Evolutionary conservation across 306 rosid species (phyloP).

Genomic region (Cercis canadensis): DNA sequence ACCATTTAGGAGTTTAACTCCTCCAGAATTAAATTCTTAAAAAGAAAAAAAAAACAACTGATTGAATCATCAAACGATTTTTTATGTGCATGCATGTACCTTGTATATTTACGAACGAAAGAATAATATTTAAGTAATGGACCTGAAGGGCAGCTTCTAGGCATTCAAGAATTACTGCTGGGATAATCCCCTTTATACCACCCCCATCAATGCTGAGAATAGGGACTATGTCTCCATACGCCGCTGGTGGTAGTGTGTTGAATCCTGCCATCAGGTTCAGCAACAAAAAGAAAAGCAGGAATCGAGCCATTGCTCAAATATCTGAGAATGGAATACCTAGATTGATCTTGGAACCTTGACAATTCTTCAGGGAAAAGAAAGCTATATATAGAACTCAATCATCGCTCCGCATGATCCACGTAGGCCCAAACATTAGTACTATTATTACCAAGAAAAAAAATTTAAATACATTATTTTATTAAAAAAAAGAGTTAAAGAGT

Average conservation of each 20-base stretch:
- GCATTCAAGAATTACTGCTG: constrained; percentile 14
- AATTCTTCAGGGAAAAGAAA: background rate
- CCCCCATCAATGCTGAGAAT: constrained; percentile 52
- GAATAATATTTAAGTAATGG: background rate
- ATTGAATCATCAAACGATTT: background rate
- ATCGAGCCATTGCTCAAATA: constrained; percentile 4
- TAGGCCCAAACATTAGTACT: too few species aligned
- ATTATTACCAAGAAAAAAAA: too few species aligned
- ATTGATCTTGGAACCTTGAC: background rate
- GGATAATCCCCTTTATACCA: constrained; percentile 44
- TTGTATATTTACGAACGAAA: too few species aligned
- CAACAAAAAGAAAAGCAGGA: constrained; percentile 15
- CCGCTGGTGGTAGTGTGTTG: constrained; percentile 13
- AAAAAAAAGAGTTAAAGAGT: too few species aligned
- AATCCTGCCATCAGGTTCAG: constrained; percentile 28
- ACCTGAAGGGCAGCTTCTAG: constrained; percentile 42
- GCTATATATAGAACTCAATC: constrained; percentile 16
- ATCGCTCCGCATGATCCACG: too few species aligned
- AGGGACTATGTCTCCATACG: constrained; percentile 24
- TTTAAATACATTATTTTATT: too few species aligned
- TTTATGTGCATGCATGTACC: background rate
- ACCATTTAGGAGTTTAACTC: too few species aligned
- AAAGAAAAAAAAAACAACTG: too few species aligned
- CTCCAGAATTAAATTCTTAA: too few species aligned
- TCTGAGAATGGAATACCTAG: background rate